Evolutionary conservation across 495 filamentous ascomycete species (phyloP), one percentile per base, ranked within the genome.

Genomic region (Hypoxylon fuscum): DNA sequence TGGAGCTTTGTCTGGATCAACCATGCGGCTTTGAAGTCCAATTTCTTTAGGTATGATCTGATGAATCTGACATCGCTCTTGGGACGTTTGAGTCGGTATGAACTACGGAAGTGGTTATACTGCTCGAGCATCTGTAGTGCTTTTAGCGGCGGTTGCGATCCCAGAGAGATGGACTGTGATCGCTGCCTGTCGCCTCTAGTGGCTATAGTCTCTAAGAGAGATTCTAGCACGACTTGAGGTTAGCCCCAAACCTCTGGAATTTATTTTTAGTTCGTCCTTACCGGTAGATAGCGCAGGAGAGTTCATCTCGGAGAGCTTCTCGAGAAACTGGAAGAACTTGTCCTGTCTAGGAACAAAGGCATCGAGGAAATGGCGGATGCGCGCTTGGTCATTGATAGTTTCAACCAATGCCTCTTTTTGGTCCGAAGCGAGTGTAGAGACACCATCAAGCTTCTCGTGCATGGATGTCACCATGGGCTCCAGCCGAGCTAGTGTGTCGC

Each of bases 31-130:
- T 25, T 46, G 20, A 23, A 37, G 21, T 66, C 57, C 20, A 66
- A 43, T 11, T 54, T 52, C 34, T 57, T 60, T 32, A 66, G 63
- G 25, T 47, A 66, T 22, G 55, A 25, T n/a, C 41, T 42, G 27
- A 66, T 57, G 34, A 66, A 66, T 1, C 27, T 32, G 6, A 51
- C 32, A 2, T 66, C 63, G 34, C 51, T 66, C 27, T 57, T 66
- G 23, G 63, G 63, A 10, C 41, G 63, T 47, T 66, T 66, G 11
- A 59, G 42, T n/a, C 56, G 56, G 15, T 66, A 66, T 5, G 63
- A 61, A 14, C 32, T 48, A 21, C 56, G 57, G 15, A 61, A 66
- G 41, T 66, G 57, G 47, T 66, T 66, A 47, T 66, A 66, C 27
- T 61, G 51, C 14, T 66, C 63, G 20, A 66, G 51, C 46, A 66